Percentiles rank a stretch among this genome's conserved stretches.
phyloP scores from a whole-genome alignment of 225 moss, liverwort and hornwort species.

The Takakia lepidozioides region DNA sequence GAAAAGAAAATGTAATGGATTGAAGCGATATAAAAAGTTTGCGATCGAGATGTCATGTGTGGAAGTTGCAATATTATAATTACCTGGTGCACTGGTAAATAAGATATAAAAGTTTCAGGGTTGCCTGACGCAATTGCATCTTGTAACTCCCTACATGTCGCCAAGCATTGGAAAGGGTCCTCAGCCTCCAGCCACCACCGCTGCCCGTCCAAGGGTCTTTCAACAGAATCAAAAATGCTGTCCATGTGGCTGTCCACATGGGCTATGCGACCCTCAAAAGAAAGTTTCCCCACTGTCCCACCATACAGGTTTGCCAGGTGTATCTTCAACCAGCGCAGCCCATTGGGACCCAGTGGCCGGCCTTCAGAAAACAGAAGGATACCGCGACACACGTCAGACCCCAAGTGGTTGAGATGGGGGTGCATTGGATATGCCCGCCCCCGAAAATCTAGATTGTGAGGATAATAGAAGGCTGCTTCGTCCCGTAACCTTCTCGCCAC shows the following conservation, averaged over 20 bases:
- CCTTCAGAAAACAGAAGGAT: slow-evolving; percentile 63
- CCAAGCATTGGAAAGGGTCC: slow-evolving; percentile 78
- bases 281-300: slow-evolving; percentile 67
- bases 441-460: slow-evolving; percentile 88
- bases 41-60: too few species aligned
- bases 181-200: slow-evolving; percentile 81
- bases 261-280: slow-evolving; percentile 58
- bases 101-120: slow-evolving; percentile 50
- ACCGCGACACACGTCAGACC: slow-evolving; percentile 82
- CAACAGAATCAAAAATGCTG: slow-evolving; percentile 66
- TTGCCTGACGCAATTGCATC: slow-evolving; percentile 55
- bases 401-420: slow-evolving; percentile 86
- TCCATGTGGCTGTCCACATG: slow-evolving; percentile 67
- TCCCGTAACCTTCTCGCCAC: slow-evolving; percentile 66
- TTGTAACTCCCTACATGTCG: slow-evolving; percentile 60
- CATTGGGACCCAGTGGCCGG: slow-evolving; percentile 47
- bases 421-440: slow-evolving; percentile 94
- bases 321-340: slow-evolving; percentile 71
- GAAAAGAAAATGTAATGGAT: too few species aligned
- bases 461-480: slow-evolving; percentile 76
- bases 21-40: too few species aligned
- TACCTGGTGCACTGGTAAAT: slow-evolving; percentile 85
- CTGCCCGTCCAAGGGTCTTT: slow-evolving; percentile 57
- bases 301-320: slow-evolving; percentile 80
- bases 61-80: too few species aligned